Evolutionary conservation across 352 stramenopile species (phyloP).

Genomic region (Hyaloperonospora arabidopsidis): DNA sequence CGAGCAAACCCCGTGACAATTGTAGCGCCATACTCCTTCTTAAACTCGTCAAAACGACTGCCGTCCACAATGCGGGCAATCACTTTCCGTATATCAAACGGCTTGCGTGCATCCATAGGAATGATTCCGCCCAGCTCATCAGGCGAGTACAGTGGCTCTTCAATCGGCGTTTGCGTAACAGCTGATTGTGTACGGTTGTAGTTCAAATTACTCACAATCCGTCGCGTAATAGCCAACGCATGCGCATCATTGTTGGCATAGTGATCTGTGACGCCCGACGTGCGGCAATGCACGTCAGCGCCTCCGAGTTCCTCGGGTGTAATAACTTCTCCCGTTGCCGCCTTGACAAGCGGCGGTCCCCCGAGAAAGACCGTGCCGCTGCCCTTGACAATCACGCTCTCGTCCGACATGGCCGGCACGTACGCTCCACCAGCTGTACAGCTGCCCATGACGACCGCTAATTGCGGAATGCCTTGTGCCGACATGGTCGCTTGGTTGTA

Average conservation of each 20-base stretch:
- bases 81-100: constrained; percentile 94
- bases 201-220: constrained; percentile 92
- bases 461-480: constrained; percentile 90
- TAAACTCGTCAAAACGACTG: constrained; percentile 97
- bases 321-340: constrained; percentile 95
- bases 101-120: constrained; percentile 89
- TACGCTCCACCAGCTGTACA: constrained; percentile 96
- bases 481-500: constrained; percentile 98
- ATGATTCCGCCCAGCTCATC: constrained; percentile 92
- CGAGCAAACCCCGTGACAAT: constrained; percentile 95
- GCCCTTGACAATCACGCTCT: constrained; percentile 94
- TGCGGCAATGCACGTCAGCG: constrained; percentile 86
- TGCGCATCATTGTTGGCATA: constrained; percentile 93
- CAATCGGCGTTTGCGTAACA: constrained; percentile 51
- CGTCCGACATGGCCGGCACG: constrained; percentile 96
- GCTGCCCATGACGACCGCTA: constrained; percentile 95
- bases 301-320: constrained; percentile 93
- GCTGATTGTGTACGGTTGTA: constrained; percentile 26
- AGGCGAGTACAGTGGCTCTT: constrained; percentile 90
- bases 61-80: constrained; percentile 95
- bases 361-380: constrained; percentile 97
- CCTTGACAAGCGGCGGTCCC: constrained; percentile 95
- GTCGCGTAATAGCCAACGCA: constrained; percentile 84
- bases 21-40: constrained; percentile 93
- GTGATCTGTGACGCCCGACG: constrained; percentile 95